Conservation (phyloP, 805 yeast genomes). For the Teunomyces tritomae region DNA sequence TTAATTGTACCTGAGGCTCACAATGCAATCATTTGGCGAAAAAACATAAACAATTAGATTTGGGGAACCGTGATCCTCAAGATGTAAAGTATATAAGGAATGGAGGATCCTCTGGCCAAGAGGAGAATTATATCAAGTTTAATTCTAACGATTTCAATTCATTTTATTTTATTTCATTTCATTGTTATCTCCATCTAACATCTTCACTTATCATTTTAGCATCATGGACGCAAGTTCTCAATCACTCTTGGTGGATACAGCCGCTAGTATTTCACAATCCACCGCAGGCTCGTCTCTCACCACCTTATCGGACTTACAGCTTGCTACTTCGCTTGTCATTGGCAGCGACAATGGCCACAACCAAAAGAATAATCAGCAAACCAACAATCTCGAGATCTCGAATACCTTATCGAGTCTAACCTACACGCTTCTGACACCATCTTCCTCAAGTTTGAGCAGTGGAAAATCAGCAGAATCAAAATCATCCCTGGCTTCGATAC, state of each 20-base stretch:
- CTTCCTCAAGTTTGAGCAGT: background rate
- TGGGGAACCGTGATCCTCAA: background rate
- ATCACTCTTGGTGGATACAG: constrained; percentile 1
- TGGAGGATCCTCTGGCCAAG: background rate
- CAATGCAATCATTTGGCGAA: background rate
- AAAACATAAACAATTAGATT: background rate
- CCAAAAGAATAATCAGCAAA: background rate
- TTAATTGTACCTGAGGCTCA: background rate
- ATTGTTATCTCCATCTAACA: no score
- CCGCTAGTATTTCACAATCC: background rate
- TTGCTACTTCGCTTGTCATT: background rate
- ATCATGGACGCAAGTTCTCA: background rate
- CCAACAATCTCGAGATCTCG: background rate
- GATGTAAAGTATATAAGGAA: background rate
- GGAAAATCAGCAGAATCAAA: background rate
- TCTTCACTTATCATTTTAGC: no score
- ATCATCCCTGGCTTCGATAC: background rate
- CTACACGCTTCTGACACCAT: background rate
- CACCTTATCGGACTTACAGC: background rate
- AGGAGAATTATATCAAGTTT: no score
- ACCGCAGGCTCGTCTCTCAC: background rate
- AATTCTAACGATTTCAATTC: no score
- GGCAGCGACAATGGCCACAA: background rate
- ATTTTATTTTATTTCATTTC: no score
- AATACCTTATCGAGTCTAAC: background rate